Base-by-base conservation (phyloP, 2,329 filamentous ascomycete species). In the Laburnicola sp. region DNA sequence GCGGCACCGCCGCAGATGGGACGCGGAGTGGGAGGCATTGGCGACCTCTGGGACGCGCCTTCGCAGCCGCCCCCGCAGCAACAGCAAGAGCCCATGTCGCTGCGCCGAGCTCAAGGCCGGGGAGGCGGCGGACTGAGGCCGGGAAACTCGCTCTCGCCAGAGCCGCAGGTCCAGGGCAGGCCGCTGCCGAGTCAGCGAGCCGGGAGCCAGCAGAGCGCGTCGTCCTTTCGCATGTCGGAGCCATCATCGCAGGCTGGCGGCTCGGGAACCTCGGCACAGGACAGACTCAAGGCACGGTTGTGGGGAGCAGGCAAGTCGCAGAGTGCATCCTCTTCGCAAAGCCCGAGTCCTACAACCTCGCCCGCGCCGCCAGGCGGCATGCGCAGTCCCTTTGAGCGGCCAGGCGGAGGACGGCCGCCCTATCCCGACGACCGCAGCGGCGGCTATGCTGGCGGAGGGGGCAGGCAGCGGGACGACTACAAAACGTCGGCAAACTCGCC, bases 281-380 rank as follows among this genome's bases (percentile, higher is more conserved):
- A 96, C 63, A 80, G 89, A 60, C 77, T 97, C 62, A 89, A 91
- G 68, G 89, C 91, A 64, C 79, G 89, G 55, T 75, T 96, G 39
- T 91, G 91, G 80, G 85, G 84, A n/a, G 81, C 83, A 27, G 79
- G 82, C 22, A 79, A 81, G 58, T 82, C 82, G 23, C 69, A 63
- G 52, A 68, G 63, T 44, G 56, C 62, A 4, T 47, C 60, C 5
- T 59, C 68, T 22, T 64, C 65, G 9, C 50, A 51, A n/a, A 58
- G 23, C 47, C 44, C 51, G 7, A 63, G 54, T 39, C 56, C 58
- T 6, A 41, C 52, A 22, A 31, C 42, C 4, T 48, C 51, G 26
- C 51, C 56, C 5, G 41, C 45, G 23, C 27, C 34, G 31, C 25
- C 55, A 27, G 43, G 56, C 35, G 53, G 56, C 35, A 54, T 54